Evolutionary conservation across 306 rosid genomes (phyloP), one percentile per base, ranked within the genome.

Genomic region (Quercus berberidifolia): DNA sequence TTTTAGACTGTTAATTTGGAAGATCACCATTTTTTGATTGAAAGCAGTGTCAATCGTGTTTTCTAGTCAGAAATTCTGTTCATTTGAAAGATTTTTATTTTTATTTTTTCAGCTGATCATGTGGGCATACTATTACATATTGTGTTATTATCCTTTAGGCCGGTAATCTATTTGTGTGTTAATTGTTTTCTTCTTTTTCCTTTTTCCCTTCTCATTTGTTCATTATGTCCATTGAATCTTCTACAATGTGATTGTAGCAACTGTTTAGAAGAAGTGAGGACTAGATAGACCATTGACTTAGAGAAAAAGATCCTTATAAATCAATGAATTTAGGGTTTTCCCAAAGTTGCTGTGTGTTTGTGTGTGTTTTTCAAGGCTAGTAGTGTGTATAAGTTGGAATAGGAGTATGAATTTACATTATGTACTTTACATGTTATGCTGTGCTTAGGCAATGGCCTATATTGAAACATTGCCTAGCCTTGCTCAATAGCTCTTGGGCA

Each of bases 401-500:
- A 5, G 69, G 71, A 8, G 41, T 65, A 65, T 31, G 17, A 17
- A 8, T 67, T 30, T 30, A 63, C 20, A 15, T 28, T 28, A 63
- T 63, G 38, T 41, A 28, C 69, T 1, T 63, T 63, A 15, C 17
- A 6, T 38, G 9, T 28, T 63, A 6, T 30, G n/a, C 3, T 64
- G 12, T 6, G 12, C 46, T 28, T 12, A 17, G 52, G 52, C 17
- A 18, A 9, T 59, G 23, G 30, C 67, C 67, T 59, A 59, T 10
- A 70, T 35, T 46, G 64, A 49, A 71, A 35, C 73, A 26, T 18
- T 13, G 71, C 68, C 31, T 62, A 19, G 38, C 77, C 21, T 3
- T 20, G 73, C n/a, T 35, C 63, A n/a, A 76, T 38, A 59, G 15
- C 68, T 74, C 78, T 55, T 73, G 71, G 33, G 14, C 78, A 64